phyloP scores from a whole-genome alignment of 83 land plant species.

The Thuja plicata region DNA sequence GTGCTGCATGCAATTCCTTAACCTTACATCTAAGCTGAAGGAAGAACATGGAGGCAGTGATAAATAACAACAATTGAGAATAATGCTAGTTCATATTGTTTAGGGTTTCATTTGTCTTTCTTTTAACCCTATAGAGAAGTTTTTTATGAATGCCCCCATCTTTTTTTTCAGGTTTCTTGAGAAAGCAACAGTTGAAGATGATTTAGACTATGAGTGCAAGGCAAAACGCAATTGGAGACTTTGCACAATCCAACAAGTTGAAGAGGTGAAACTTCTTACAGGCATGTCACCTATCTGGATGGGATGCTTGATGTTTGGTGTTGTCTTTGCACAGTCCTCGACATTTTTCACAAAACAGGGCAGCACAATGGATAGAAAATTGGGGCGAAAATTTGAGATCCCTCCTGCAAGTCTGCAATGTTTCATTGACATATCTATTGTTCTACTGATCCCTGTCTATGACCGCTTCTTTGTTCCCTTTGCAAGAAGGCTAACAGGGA shows the following conservation, averaged over 20 bases:
- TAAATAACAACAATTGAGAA: not conserved
- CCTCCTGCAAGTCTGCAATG: not conserved
- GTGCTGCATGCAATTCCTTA: not conserved
- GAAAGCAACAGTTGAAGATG: conserved; percentile 30
- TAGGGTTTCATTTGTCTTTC: no score
- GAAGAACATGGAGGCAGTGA: not conserved
- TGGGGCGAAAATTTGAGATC: conserved; percentile 19
- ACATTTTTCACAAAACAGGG: conserved; percentile 58
- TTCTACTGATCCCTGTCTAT: conserved; percentile 41
- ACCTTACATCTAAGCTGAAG: not conserved
- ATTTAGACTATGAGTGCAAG: conserved; percentile 1
- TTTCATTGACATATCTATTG: no score
- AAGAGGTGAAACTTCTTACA: conserved; percentile 43
- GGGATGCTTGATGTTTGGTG: conserved; percentile 32
- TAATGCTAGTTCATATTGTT: not conserved
- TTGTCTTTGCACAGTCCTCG: conserved; percentile 37
- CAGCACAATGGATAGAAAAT: conserved; percentile 37
- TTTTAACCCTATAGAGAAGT: no score
- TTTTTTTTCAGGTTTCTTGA: conserved; percentile 42
- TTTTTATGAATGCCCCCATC: no score
- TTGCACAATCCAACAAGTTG: conserved; percentile 26
- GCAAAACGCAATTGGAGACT: conserved; percentile 24
- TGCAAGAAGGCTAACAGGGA: conserved; percentile 31
- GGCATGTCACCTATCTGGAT: conserved; percentile 50
- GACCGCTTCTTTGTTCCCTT: conserved; percentile 51